These are phyloP conservation scores for Favolaschia claudopus DNA, from an alignment of 768 basidiomycete species.

Conservation along the genomic window DNA sequence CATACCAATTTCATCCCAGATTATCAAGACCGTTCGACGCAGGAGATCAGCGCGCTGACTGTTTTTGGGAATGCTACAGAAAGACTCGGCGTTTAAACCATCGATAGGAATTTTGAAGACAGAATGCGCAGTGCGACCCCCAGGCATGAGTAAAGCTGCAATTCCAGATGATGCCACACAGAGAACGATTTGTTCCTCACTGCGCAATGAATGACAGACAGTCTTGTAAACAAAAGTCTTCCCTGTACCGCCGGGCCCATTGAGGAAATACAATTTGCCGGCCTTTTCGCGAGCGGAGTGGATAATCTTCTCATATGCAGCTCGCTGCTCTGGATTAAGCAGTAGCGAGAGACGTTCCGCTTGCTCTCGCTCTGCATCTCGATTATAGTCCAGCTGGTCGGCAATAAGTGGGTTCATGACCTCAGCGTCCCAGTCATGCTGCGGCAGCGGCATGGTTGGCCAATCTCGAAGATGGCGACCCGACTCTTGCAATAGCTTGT, in stretches of 20 bases:
- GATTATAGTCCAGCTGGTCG: constrained; percentile 32
- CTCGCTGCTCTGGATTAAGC: background rate
- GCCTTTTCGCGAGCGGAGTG: background rate
- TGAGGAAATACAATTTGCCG: constrained; percentile 5
- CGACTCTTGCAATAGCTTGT: constrained; percentile 19
- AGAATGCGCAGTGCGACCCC: background rate
- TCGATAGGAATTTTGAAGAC: constrained; percentile 3
- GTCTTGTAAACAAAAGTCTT: constrained; percentile 10
- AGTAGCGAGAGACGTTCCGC: background rate
- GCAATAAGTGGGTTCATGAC: constrained; percentile 24
- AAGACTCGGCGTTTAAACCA: background rate
- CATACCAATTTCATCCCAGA: constrained; percentile 6
- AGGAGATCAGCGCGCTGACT: constrained; percentile 7
- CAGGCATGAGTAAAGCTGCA: background rate
- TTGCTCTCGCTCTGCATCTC: background rate
- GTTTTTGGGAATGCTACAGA: constrained; percentile 3
- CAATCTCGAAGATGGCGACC: constrained; percentile 10
- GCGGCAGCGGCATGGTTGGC: constrained; percentile 27
- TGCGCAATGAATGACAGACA: background rate
- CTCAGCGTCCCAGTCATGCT: constrained; percentile 23
- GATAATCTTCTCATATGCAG: background rate
- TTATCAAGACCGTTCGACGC: background rate
- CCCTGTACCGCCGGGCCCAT: constrained; percentile 5
- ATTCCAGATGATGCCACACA: constrained; percentile 1
- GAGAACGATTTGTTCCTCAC: background rate